phyloP scores from a whole-genome alignment of 2,329 filamentous ascomycete genomes.

The Trichoderma pleuroti region DNA sequence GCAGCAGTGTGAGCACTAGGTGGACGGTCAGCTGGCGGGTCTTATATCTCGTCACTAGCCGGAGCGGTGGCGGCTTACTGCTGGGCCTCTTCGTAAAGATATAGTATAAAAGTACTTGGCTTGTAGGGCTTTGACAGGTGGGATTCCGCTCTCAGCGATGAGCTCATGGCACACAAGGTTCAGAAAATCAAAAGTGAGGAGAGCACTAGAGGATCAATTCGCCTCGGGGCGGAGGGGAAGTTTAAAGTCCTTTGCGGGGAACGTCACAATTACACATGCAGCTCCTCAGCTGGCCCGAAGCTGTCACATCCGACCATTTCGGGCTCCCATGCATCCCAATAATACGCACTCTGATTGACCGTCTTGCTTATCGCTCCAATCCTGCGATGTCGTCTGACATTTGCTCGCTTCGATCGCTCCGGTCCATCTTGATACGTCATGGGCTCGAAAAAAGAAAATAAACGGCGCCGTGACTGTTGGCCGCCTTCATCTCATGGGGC shows the following conservation, averaged over 20 bases:
- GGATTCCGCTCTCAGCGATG: neutral
- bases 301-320: neutral
- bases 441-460: neutral
- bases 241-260: slow-evolving; percentile 2
- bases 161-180: neutral
- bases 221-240: neutral
- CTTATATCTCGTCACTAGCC: neutral
- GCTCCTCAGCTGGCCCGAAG: neutral
- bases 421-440: neutral
- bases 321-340: neutral
- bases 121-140: neutral
- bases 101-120: neutral
- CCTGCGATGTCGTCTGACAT: neutral
- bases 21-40: neutral
- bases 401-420: neutral
- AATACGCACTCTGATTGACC: neutral
- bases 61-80: slow-evolving; percentile 5
- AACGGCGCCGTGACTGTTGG: neutral
- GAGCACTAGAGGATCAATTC: neutral
- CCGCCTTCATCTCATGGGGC: neutral
- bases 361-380: neutral
- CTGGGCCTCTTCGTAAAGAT: neutral
- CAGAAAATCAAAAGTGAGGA: neutral
- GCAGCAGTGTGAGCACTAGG: slow-evolving; percentile 10
- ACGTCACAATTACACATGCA: slow-evolving; percentile 13